These are phyloP conservation scores for Fraxinus pennsylvanica DNA, from an alignment of 257 asterid species.

Conservation along the genomic window DNA sequence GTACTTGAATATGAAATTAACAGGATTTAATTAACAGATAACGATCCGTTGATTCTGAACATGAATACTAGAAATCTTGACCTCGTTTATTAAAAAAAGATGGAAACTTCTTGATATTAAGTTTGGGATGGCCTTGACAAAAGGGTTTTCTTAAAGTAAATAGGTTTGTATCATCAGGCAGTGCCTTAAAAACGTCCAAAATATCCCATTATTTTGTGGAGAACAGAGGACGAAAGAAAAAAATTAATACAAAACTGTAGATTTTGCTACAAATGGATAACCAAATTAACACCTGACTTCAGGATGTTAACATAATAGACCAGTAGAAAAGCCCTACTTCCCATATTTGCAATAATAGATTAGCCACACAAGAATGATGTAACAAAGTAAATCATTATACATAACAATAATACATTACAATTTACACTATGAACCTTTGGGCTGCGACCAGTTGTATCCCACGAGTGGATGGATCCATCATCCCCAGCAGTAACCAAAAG, in stretches of 20 bases:
- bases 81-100: not conserved
- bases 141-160: not conserved
- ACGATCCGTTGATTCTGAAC: not conserved
- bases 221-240: not conserved
- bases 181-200: not conserved
- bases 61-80: not conserved
- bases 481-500: conserved; percentile 97
- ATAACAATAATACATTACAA: conserved; percentile 11
- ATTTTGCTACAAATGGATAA: not conserved
- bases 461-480: conserved; percentile 93
- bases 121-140: not conserved
- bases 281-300: not conserved
- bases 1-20: not conserved
- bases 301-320: not conserved
- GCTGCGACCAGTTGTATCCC: conserved; percentile 97
- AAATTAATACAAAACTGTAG: not conserved
- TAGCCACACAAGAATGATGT: not conserved
- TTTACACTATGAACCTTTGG: conserved; percentile 64
- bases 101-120: not conserved
- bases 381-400: not conserved
- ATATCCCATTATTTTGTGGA: not conserved
- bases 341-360: not conserved
- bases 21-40: not conserved
- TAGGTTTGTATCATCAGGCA: not conserved
- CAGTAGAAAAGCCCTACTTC: not conserved